Evolutionary conservation across 306 rosid species (phyloP), one percentile per base, ranked within the genome.

Genomic region (Citrullus mucosospermus): DNA sequence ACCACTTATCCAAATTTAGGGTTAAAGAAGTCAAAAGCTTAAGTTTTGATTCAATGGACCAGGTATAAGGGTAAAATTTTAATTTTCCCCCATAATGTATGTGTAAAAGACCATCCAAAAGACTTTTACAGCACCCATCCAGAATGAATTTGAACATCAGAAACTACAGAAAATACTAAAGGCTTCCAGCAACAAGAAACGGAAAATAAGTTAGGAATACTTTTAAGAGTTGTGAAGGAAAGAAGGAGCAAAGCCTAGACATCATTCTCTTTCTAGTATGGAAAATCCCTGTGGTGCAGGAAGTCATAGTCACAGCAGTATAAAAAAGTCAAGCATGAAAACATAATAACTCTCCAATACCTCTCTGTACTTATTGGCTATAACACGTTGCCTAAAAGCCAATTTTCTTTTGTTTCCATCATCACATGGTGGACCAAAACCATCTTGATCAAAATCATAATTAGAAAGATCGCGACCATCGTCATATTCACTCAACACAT

Each of bases 331-430:
- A 14, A 17, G 34, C 75, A 70, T 22, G 38, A 70, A 70, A 70
- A 6, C 76, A 11, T 39, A 41, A 67, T n/a, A 41, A 67, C 9
- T 61, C 22, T 14, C 62, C 58, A 78, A 69, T 83, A 94, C 98
- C 98, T 87, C 78, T 44, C 56, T 69, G 82, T 92, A 94, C 65
- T 89, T 90, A 62, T 84, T 76, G 68, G 95, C 84, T 76, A 94
- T 84, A 81, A 85, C 60, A 51, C 97, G 85, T 79, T 94, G 95
- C 84, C 97, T 92, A 79, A 90, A 94, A n/a, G 96, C 96, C 36
- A 94, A 85, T 80, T 94, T 94, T 78, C 88, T 84, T 84, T 88
- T 90, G 88, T 85, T 89, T 65, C 22, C 88, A 75, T 92, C 92
- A 72, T 88, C 93, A 59, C 41, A 22, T 6, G 92, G 90, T 66